Evolutionary conservation across 1,284 basidiomycete species (phyloP).

Genomic region (Ganoderma lingzhi): DNA sequence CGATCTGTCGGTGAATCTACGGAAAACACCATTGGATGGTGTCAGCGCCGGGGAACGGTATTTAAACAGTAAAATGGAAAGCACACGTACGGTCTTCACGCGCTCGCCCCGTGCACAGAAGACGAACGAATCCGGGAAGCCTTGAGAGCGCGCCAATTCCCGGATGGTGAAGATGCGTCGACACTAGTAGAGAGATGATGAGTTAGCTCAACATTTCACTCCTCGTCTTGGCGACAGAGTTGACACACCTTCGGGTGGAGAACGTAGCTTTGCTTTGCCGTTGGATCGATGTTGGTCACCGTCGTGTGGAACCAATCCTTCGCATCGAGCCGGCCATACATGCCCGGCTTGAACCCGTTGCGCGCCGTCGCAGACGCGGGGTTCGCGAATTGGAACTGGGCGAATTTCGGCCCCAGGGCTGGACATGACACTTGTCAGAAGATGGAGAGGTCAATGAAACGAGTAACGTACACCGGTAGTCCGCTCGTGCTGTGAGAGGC

Average conservation of each 20-base stretch:
- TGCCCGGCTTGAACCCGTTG: conserved; percentile 57
- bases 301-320: conserved; percentile 69
- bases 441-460: background rate
- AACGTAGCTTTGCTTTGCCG: conserved; percentile 74
- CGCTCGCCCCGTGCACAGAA: conserved; percentile 61
- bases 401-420: conserved; percentile 40
- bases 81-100: conserved; percentile 62
- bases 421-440: background rate
- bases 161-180: conserved; percentile 73
- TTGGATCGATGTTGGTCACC: conserved; percentile 77
- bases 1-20: conserved; percentile 80
- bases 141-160: conserved; percentile 79
- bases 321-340: conserved; percentile 67
- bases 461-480: conserved; percentile 8
- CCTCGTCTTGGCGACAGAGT: background rate
- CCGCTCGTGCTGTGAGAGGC: conserved; percentile 11
- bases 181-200: conserved; percentile 48
- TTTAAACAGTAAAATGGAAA: background rate
- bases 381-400: conserved; percentile 63
- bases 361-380: conserved; percentile 63
- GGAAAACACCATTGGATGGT: background rate
- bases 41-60: background rate
- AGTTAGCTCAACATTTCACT: background rate
- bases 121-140: conserved; percentile 75
- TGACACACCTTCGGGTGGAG: conserved; percentile 65